Evolutionary conservation across 2,329 filamentous ascomycete species (phyloP), one percentile per base, ranked within the genome.

Genomic region (Phaeosphaeriaceae sp.): DNA sequence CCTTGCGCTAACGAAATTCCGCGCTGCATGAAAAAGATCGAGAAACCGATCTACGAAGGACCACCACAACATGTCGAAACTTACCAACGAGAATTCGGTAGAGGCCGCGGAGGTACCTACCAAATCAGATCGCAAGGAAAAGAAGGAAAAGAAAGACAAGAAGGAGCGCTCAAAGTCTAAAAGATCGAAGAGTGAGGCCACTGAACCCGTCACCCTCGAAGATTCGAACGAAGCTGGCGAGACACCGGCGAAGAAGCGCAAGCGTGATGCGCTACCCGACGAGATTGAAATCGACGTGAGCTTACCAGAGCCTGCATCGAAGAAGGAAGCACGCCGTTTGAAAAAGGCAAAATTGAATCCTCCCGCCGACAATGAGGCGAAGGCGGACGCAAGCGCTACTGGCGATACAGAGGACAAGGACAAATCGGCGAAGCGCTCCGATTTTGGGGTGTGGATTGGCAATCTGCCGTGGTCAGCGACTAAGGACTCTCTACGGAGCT

Each of bases 231-330:
- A 67, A n/a, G 49, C 45, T 45, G 41, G 57, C 24, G 63, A 67
- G 25, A 62, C 63, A 51, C 66, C 72, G n/a, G 65, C 63, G 15
- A 77, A 76, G 58, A 84, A 83, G 71, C 80, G 82, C 56, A 84
- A 83, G 69, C 79, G 80, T 88, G 69, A 90, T 90, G 69, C 84
- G 85, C 66, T 89, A 0, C 71, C 83, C 54, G 77, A 80, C 31
- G 85, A 89, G 48, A 90, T 99, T 71, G 92, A 96, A 77, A 93
- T 99, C 74, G 92, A 99, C 76, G 81, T 99, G 62, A 84, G 83
- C 63, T 88, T 91, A n/a, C 95, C 95, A 24, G 93, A 98, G 74
- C 95, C 95, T 20, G 92, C 92, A 1, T 98, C 95, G 33, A 99
- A 98, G 79, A 96, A 95, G 76, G 93, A 92, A 61, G 87, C 93